Conservation (phyloP, 2,329 filamentous ascomycete species). For the Sclerotinia subarctica region DNA sequence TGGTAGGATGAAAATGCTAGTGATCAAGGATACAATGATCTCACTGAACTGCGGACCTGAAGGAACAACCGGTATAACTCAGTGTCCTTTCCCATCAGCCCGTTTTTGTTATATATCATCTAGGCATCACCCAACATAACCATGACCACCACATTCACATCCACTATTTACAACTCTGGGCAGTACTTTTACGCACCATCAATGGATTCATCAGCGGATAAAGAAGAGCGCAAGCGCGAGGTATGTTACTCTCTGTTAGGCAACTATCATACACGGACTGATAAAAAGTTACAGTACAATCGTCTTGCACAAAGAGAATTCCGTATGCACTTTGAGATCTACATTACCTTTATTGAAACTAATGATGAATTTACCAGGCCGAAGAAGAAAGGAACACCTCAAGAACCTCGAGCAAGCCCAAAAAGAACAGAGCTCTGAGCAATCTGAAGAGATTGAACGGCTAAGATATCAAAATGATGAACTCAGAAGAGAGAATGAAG, state of each 20-base stretch:
- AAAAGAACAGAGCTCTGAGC: conserved; percentile 41
- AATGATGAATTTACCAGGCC: conserved; percentile 37
- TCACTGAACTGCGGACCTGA: conserved; percentile 24
- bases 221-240: conserved; percentile 40
- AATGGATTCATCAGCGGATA: conserved; percentile 37
- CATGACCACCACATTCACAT: conserved; percentile 30
- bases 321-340: conserved; percentile 37
- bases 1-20: conserved; percentile 21
- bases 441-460: conserved; percentile 43
- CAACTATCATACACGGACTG: background rate
- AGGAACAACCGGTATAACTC: conserved; percentile 21
- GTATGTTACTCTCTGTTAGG: conserved; percentile 25
- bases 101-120: conserved; percentile 18
- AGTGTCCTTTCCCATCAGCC: conserved; percentile 7
- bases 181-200: conserved; percentile 31
- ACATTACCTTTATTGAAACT: conserved; percentile 17
- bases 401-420: conserved; percentile 45
- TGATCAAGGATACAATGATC: conserved; percentile 32
- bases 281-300: conserved; percentile 38
- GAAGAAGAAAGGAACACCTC: conserved; percentile 45
- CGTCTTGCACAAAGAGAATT: conserved; percentile 46
- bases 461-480: conserved; percentile 43
- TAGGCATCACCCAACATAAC: conserved; percentile 15
- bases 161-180: conserved; percentile 27
- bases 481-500: conserved; percentile 43